These are phyloP conservation scores for Geotrichum siamense DNA, from an alignment of 1,139 yeast species.

Conservation along the genomic window DNA sequence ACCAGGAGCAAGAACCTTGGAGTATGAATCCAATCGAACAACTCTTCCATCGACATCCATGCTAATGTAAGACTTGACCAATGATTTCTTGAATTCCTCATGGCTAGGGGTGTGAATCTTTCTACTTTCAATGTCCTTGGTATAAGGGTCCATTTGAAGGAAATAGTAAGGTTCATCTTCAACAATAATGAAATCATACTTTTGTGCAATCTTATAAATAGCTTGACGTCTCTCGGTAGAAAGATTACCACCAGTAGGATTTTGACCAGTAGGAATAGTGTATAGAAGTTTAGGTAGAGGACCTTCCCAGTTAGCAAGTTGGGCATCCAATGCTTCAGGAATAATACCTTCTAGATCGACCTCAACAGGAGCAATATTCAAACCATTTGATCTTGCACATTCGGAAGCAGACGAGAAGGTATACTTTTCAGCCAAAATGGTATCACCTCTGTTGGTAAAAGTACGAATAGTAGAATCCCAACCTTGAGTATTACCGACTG, in stretches of 20 bases:
- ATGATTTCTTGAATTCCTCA: conserved; percentile 52
- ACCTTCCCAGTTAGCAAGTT: conserved; percentile 64
- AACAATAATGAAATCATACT: conserved; percentile 70
- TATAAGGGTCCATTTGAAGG: conserved; percentile 75
- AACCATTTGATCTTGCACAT: conserved; percentile 68
- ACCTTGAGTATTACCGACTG: conserved; percentile 80
- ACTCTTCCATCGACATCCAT: conserved; percentile 87
- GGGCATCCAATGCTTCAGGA: conserved; percentile 60
- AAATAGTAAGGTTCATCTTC: conserved; percentile 96
- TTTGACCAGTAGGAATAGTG: conserved; percentile 89
- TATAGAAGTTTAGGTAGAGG: conserved; percentile 73
- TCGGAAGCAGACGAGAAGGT: conserved; percentile 81
- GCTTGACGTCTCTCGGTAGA: conserved; percentile 62
- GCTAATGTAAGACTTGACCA: conserved; percentile 73
- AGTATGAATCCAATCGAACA: conserved; percentile 79
- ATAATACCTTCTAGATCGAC: conserved; percentile 76
- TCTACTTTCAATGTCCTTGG: conserved; percentile 34
- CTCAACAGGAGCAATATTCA: conserved; percentile 61
- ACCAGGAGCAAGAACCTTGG: conserved; percentile 93
- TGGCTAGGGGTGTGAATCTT: conserved; percentile 27
- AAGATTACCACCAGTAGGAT: conserved; percentile 86
- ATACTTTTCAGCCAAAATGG: conserved; percentile 73
- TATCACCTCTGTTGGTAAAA: conserved; percentile 70
- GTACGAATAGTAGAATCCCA: conserved; percentile 85
- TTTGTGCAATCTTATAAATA: conserved; percentile 64